Conservation (phyloP, 768 basidiomycete species). For the Pleurotus eryngii region DNA sequence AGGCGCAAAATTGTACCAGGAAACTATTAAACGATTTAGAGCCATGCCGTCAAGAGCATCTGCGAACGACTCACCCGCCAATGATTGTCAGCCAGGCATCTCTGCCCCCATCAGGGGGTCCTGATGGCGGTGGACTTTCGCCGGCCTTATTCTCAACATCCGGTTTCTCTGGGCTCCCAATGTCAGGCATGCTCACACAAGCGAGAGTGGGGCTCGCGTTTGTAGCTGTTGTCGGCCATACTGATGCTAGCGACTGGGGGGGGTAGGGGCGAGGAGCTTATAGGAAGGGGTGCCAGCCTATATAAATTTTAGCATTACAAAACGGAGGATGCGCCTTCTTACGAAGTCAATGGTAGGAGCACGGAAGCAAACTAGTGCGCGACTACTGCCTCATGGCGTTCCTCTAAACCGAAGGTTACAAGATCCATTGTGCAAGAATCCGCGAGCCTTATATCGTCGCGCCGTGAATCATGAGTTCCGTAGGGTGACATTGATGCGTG, state of each 20-base stretch:
- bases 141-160: not conserved
- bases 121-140: not conserved
- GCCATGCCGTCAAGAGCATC: not conserved
- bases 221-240: constrained; percentile 4
- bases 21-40: constrained; percentile 22
- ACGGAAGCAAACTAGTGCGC: not conserved
- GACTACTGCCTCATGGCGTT: constrained; percentile 5
- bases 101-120: constrained; percentile 32
- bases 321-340: not conserved
- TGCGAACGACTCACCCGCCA: constrained; percentile 35
- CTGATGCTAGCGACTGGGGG: not conserved
- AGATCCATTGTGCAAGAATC: not conserved
- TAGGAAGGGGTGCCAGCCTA: not conserved
- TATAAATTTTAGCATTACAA: not conserved
- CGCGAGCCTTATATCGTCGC: not conserved
- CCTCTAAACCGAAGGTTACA: constrained; percentile 3
- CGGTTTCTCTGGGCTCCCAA: not conserved
- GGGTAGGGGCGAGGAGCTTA: not conserved
- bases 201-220: constrained; percentile 5
- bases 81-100: constrained; percentile 41
- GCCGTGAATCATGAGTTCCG: not conserved
- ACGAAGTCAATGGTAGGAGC: constrained; percentile 3
- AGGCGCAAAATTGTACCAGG: constrained; percentile 44
- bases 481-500: not conserved
- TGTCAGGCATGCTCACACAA: constrained; percentile 2